phyloP scores from a whole-genome alignment of 1,284 basidiomycete genomes.

The Moesziomyces aphidis region DNA sequence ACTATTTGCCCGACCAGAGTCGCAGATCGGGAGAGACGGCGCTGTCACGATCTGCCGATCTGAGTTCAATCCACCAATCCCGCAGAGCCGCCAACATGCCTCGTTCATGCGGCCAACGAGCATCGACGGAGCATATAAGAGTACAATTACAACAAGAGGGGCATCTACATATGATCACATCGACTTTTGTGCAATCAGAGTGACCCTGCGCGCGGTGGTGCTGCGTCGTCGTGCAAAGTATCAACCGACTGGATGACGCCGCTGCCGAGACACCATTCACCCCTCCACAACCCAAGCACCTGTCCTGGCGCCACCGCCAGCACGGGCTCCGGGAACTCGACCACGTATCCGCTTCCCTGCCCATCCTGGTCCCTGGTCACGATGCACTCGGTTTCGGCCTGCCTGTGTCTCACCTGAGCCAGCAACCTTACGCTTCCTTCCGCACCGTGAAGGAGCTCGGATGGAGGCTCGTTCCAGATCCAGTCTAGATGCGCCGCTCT shows the following conservation, averaged over 20 bases:
- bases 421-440: conserved; percentile 74
- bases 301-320: conserved; percentile 84
- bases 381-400: conserved; percentile 73
- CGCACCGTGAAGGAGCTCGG: conserved; percentile 69
- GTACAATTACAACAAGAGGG: too few relatives aligned
- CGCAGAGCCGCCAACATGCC: background rate
- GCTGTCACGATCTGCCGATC: background rate
- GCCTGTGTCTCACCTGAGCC: conserved; percentile 80
- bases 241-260: conserved; percentile 73
- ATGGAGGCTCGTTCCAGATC: conserved; percentile 26
- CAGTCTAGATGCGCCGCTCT: conserved; percentile 32
- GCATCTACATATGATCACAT: too few relatives aligned
- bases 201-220: background rate
- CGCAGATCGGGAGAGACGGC: background rate
- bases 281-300: conserved; percentile 79
- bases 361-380: conserved; percentile 43
- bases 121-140: too few relatives aligned
- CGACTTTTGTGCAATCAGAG: too few relatives aligned
- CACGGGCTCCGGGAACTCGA: conserved; percentile 74
- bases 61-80: background rate
- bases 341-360: conserved; percentile 24
- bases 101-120: background rate
- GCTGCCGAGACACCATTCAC: conserved; percentile 84
- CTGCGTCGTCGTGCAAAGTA: conserved; percentile 29
- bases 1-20: background rate